These are phyloP conservation scores for Physocladia obscura DNA, from an alignment of 192 early-diverging fungal species.

Conservation along the genomic window DNA sequence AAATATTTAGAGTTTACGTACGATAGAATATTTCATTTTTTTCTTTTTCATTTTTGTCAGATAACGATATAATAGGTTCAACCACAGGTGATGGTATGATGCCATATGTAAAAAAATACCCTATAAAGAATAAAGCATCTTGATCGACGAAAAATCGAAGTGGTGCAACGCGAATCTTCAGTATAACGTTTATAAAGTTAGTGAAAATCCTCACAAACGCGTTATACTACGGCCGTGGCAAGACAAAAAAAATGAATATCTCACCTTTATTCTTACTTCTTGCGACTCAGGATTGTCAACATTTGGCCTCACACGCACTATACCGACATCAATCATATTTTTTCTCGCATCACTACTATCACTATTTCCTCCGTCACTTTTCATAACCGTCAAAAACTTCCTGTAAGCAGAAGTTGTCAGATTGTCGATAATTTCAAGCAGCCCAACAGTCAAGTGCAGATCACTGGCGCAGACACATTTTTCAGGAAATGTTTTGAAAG, in stretches of 20 bases:
- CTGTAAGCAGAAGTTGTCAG: constrained; percentile 70
- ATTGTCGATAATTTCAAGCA: constrained; percentile 78
- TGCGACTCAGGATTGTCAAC: constrained; percentile 45
- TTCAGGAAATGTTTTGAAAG: constrained; percentile 53
- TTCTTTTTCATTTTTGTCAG: neutral
- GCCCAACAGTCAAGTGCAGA: constrained; percentile 50
- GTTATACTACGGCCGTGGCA: too few species aligned
- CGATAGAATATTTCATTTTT: constrained; percentile 22
- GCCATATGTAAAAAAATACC: constrained; percentile 73
- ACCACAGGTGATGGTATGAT: neutral
- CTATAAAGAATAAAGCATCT: constrained; percentile 82
- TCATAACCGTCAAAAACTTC: constrained; percentile 74
- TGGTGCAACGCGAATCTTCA: constrained; percentile 68
- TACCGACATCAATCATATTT: constrained; percentile 65
- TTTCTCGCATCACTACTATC: too few species aligned
- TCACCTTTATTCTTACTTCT: constrained; percentile 62
- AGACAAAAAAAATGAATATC: too few species aligned
- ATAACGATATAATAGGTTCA: neutral
- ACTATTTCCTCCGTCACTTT: constrained; percentile 47
- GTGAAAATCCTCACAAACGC: too few species aligned
- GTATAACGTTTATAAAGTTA: too few species aligned
- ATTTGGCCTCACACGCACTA: constrained; percentile 60
- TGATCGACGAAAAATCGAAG: constrained; percentile 89
- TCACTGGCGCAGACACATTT: constrained; percentile 48
- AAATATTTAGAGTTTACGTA: neutral